Evolutionary conservation across 352 stramenopile species (phyloP).

Genomic region (Pythium pyrilobum): DNA sequence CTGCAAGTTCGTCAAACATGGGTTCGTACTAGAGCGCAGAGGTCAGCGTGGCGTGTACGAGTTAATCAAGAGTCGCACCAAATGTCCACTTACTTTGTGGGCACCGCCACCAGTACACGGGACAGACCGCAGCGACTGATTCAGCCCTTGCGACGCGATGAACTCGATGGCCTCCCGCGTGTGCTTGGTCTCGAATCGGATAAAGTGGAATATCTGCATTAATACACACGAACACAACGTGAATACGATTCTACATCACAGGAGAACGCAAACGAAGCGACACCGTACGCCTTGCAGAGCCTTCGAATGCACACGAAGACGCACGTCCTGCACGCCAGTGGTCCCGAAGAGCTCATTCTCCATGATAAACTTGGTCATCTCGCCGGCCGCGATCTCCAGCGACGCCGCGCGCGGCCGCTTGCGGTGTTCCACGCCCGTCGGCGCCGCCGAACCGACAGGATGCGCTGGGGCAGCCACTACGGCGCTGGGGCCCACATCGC

Average conservation of each 20-base stretch:
- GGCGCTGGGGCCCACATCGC: slow-evolving; percentile 13
- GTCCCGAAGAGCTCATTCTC: slow-evolving; percentile 74
- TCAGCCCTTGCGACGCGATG: slow-evolving; percentile 67
- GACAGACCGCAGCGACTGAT: slow-evolving; percentile 73
- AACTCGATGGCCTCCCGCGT: slow-evolving; percentile 74
- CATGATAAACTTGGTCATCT: slow-evolving; percentile 85
- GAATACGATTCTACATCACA: background rate
- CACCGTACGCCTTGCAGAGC: slow-evolving; percentile 81
- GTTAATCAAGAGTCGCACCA: background rate
- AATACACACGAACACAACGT: background rate
- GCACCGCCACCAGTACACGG: slow-evolving; percentile 79
- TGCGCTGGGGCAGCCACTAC: background rate
- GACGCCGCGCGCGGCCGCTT: slow-evolving; percentile 71
- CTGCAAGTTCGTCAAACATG: slow-evolving; percentile 68
- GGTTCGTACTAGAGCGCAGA: slow-evolving; percentile 45
- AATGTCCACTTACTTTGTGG: slow-evolving; percentile 54
- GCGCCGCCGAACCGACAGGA: background rate
- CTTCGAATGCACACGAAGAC: slow-evolving; percentile 81
- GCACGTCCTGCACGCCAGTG: slow-evolving; percentile 85
- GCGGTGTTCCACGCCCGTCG: slow-evolving; percentile 15
- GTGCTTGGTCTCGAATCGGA: slow-evolving; percentile 76
- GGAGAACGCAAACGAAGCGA: background rate
- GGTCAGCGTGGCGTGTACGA: background rate
- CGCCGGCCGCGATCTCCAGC: slow-evolving; percentile 64
- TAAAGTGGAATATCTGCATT: slow-evolving; percentile 94